Base-by-base conservation (phyloP, 306 rosid species). In the Vigna trinervia region DNA sequence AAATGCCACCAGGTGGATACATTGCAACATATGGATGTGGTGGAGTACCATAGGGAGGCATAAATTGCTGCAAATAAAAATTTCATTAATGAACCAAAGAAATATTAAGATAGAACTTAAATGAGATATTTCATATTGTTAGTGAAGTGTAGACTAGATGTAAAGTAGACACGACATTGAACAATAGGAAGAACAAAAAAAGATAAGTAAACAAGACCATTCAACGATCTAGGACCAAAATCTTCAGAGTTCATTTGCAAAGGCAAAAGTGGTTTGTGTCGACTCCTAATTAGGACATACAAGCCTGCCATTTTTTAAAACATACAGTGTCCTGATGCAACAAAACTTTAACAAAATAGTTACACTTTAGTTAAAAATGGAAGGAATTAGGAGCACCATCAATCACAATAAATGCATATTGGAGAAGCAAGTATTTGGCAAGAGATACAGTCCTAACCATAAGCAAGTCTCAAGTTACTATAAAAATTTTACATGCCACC, bases 1-100 rank as follows among this genome's bases (percentile, higher is more conserved):
- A 95, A 85, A 95, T 86, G 85, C 99, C 97, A 61, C 99, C 95
- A 81, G 88, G 99, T 80, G 97, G 97, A 89, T 95, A 95, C 99
- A 95, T 95, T 70, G 98, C 96, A 84, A 95, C 97, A 74, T 95
- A 95, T 9, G 99, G 98, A 81, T 92, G 98, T 22, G 98, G 97
- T 71, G 97, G 92, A 77, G 97, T 90, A 58, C 99, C 99, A 67
- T 95, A 95, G 46, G 99, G 96, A 71, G 97, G 99, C 97, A 95
- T 95, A 63, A 95, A 87, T 73, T 91, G 99, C 99, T 95, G 99
- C 90, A 87, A 36, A 71, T 73, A 74, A 66, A 51, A 82, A 75
- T 4, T 51, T 64, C 30, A 67, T 65, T 50, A 71, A 82, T 73
- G 46, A 75, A 57, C 45, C 73, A 56, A 6, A 50, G 50, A 26